A percentile compares a stretch with the other conserved stretches of the same genome.
Conservation (phyloP, 208 protist genomes). For the Entamoeba histolytica region DNA sequence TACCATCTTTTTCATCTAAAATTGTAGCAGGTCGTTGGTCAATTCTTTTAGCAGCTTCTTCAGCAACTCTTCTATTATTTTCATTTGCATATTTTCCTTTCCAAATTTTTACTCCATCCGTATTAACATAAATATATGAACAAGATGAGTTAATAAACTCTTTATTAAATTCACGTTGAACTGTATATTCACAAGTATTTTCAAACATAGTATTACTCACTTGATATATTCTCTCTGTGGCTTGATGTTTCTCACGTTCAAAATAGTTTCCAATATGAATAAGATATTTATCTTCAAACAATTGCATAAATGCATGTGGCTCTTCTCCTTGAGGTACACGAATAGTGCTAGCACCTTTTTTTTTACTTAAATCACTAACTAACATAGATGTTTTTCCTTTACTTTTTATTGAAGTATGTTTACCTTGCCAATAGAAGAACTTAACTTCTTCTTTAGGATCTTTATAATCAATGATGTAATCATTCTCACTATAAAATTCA, state of each 20-base stretch:
- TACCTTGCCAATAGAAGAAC: background rate
- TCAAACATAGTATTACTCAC: background rate
- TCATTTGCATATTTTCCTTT: background rate
- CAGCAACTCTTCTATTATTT: background rate
- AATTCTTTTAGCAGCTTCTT: background rate
- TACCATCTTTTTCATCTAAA: background rate
- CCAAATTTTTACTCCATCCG: background rate
- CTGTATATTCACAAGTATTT: background rate
- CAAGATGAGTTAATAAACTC: background rate
- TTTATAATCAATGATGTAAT: background rate
- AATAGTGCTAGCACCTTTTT: background rate
- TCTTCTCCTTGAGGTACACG: background rate
- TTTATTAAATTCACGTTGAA: background rate
- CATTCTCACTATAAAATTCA: background rate
- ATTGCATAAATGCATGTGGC: background rate
- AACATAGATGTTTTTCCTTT: background rate
- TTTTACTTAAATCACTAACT: background rate
- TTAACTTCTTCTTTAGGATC: background rate
- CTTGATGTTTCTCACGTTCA: background rate
- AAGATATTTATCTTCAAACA: background rate
- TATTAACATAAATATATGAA: background rate
- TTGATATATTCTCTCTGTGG: background rate
- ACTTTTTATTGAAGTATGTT: background rate
- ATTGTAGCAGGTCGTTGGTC: background rate
- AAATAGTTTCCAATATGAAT: background rate